A percentile compares a stretch with the other conserved stretches of the same genome.
Evolutionary conservation across 2,329 filamentous ascomycete species (phyloP).

Genomic region (Venturia nashicola): DNA sequence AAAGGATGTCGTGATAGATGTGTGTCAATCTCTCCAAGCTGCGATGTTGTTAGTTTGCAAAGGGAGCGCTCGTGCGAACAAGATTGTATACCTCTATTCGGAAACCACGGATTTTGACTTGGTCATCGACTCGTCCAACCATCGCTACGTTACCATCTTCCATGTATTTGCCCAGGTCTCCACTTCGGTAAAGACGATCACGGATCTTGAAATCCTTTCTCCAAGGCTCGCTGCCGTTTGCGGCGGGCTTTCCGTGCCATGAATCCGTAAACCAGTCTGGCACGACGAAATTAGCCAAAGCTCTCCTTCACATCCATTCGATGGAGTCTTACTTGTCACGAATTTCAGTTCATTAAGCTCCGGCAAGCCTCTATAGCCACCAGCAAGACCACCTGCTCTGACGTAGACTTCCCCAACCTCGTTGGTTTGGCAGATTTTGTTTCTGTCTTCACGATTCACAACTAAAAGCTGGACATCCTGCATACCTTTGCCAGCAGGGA

Average conservation of each 20-base stretch:
- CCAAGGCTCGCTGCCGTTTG: constrained; percentile 56
- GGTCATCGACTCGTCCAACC: constrained; percentile 70
- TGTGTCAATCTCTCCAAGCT: constrained; percentile 76
- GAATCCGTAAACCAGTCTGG: constrained; percentile 61
- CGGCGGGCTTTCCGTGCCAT: constrained; percentile 44
- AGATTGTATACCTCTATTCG: constrained; percentile 53
- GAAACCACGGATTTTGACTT: constrained; percentile 95
- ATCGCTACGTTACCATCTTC: constrained; percentile 61
- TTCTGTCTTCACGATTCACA: constrained; percentile 56
- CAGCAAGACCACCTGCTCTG: constrained; percentile 69
- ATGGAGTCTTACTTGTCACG: constrained; percentile 35
- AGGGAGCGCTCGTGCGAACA: neutral
- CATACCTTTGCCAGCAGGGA: constrained; percentile 76
- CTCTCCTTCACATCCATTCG: too few species aligned
- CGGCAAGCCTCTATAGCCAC: constrained; percentile 57
- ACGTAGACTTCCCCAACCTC: constrained; percentile 79
- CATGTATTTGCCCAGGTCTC: constrained; percentile 70
- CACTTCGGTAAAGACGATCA: constrained; percentile 77
- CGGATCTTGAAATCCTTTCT: constrained; percentile 64
- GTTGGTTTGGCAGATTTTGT: constrained; percentile 62
- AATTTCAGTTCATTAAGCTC: constrained; percentile 66
- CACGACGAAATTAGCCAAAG: too few species aligned
- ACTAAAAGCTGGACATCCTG: constrained; percentile 79
- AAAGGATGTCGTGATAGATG: constrained; percentile 64
- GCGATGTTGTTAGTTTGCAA: neutral